phyloP scores from a whole-genome alignment of 148 eudicot species.

The Euryodendron excelsum region DNA sequence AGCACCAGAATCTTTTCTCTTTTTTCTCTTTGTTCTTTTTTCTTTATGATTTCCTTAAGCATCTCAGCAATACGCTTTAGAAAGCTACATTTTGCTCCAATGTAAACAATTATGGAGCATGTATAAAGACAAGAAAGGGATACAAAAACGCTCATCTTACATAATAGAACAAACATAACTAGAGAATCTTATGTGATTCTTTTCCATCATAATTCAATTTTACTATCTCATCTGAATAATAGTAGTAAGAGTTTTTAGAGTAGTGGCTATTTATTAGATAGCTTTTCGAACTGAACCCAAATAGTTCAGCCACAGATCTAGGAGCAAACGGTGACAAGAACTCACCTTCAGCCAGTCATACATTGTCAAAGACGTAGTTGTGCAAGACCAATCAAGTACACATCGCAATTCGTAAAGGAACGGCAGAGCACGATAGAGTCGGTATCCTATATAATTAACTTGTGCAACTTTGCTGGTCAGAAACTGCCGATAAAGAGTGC shows the following conservation, averaged over 20 bases:
- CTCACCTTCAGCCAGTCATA: conserved; percentile 99
- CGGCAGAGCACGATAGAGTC: conserved; percentile 94
- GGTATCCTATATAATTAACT: conserved; percentile 79
- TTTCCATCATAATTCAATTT: not conserved
- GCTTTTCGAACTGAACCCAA: not conserved
- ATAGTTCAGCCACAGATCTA: not conserved
- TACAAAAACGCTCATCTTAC: not conserved
- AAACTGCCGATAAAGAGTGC: conserved; percentile 93
- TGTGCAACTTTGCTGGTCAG: conserved; percentile 84
- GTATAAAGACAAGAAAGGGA: not conserved
- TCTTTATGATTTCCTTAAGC: not conserved
- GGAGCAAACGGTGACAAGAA: conserved; percentile 7
- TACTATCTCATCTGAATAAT: not conserved
- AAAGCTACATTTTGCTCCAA: not conserved
- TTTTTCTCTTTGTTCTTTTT: not conserved
- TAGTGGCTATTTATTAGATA: not conserved
- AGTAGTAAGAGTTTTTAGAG: not conserved
- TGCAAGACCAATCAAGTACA: conserved; percentile 99
- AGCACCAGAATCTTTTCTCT: not conserved
- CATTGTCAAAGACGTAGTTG: conserved; percentile 95
- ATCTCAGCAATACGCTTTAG: not conserved
- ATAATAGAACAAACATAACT: not conserved
- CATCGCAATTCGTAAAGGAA: conserved; percentile 95
- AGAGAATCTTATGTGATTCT: not conserved
- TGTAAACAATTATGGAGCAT: no score